Percentiles rank a stretch among this genome's conserved stretches.
phyloP scores from a whole-genome alignment of 164 flowering plant genomes.

The Chloranthus sessilifolius region DNA sequence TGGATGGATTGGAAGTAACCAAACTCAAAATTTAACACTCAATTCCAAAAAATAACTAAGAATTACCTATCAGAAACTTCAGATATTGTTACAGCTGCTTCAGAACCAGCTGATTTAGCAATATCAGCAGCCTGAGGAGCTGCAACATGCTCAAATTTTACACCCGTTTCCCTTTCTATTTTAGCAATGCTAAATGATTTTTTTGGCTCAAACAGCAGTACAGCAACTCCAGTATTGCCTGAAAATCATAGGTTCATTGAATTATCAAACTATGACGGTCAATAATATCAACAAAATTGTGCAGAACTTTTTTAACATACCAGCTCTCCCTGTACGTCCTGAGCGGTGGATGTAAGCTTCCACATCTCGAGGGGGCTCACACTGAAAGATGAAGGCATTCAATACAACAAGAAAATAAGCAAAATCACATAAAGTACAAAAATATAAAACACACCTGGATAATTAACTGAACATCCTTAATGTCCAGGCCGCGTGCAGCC shows the following conservation, averaged over 20 bases:
- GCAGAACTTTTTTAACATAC: conserved; percentile 21
- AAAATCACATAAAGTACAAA: neutral
- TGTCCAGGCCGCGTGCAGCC: conserved; percentile 94
- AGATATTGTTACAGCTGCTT: conserved; percentile 59
- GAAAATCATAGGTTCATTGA: conserved; percentile 1
- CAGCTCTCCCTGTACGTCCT: conserved; percentile 97
- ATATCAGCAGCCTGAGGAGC: conserved; percentile 91
- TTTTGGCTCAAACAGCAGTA: conserved; percentile 89
- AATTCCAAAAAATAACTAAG: neutral
- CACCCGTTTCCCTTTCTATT: conserved; percentile 88
- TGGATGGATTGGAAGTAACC: too few relatives aligned
- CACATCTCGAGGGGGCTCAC: conserved; percentile 97
- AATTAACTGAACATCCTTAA: conserved; percentile 89
- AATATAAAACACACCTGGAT: conserved; percentile 56
- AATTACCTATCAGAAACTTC: conserved; percentile 77
- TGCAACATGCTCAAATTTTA: conserved; percentile 79
- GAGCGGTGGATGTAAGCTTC: conserved; percentile 98
- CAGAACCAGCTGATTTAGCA: conserved; percentile 77
- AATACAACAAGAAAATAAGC: neutral
- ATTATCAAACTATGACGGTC: neutral
- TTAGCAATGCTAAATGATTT: conserved; percentile 47
- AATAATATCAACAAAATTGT: neutral
- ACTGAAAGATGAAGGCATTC: conserved; percentile 30
- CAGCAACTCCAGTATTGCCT: conserved; percentile 92
- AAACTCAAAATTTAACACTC: too few relatives aligned